phyloP scores from a whole-genome alignment of 768 basidiomycete species.

The Amanita inopinata region DNA sequence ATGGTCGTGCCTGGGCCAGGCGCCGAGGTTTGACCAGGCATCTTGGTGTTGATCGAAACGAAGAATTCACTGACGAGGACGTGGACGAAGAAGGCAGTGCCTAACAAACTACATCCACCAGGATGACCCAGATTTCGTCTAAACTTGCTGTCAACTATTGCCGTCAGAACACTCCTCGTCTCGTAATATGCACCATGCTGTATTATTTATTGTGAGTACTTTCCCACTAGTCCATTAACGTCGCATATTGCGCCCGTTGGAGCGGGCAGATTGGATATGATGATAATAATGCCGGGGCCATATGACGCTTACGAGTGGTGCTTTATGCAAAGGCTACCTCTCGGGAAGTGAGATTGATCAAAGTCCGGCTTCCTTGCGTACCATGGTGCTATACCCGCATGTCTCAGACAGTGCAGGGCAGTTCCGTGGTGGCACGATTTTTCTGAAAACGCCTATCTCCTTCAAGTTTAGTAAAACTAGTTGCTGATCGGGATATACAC shows the following conservation, averaged over 20 bases:
- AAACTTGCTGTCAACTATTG: not conserved
- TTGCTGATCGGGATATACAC: too few relatives aligned
- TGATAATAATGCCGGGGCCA: constrained; percentile 65
- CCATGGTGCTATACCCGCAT: not conserved
- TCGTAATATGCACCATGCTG: not conserved
- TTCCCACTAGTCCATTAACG: not conserved
- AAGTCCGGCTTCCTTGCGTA: constrained; percentile 40
- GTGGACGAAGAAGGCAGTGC: constrained; percentile 37
- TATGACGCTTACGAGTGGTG: constrained; percentile 55
- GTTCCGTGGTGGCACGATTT: too few relatives aligned
- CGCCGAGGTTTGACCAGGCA: constrained; percentile 54
- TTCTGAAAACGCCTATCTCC: too few relatives aligned
- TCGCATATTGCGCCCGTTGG: not conserved
- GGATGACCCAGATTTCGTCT: not conserved
- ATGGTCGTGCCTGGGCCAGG: constrained; percentile 77
- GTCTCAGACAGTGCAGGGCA: too few relatives aligned
- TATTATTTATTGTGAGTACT: constrained; percentile 1
- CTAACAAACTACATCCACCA: not conserved
- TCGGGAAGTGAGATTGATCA: constrained; percentile 49
- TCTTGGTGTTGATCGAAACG: constrained; percentile 56
- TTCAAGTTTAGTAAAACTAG: too few relatives aligned
- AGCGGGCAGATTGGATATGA: too few relatives aligned
- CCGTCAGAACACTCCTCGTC: not conserved
- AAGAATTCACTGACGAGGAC: constrained; percentile 85
- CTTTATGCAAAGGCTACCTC: constrained; percentile 5